Evolutionary conservation across 1,139 yeast species (phyloP), one percentile per base, ranked within the genome.

Genomic region (Debaryomycetaceae sp.): DNA sequence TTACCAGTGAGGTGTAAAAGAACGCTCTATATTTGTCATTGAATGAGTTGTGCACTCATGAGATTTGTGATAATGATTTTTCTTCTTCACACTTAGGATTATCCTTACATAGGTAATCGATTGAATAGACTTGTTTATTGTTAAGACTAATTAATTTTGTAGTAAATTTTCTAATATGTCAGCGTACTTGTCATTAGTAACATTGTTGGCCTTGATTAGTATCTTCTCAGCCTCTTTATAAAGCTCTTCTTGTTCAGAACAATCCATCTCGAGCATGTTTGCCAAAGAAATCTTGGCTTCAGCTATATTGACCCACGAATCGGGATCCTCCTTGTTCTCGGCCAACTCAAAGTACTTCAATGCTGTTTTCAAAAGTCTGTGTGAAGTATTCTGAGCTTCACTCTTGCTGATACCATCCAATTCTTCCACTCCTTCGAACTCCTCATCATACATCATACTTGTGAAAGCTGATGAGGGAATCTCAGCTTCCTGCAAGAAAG

Each of bases 251-350:
- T 88, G 96, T 40, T 83, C 83, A 34, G 68, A 65, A 43, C 86
- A 75, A 35, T 85, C 90, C 37, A 79, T 66, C 8, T 82, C 86
- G 51, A 77, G 72, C 46, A 89, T 60, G 57, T 90, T 90, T 7
- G 91, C 97, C 53, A 87, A 68, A 11, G 85, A 79, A 34, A 91
- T 87, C 59, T 81, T 74, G 1, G 95, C 91, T 62, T 93, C 98
- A 2, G 97, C 97, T 38, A 86, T 70, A 52, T 79, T 78, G 6
- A 83, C 96, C 86, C 93, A 85, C 6, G 85, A 73, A 47, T 84
- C 85, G 0, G 96, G 96, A 35, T 85, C 88, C 42, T 84, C 88
- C 30, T 80, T 81, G 43, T 82, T 80, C 60, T 83, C 80, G 0
- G 90, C 85, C 47, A 70, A 66, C 46, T 72, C 65, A 45, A 88